Percentiles rank a stretch among this genome's conserved stretches.
Conservation (phyloP, 768 basidiomycete genomes). For the Suillus spraguei region DNA sequence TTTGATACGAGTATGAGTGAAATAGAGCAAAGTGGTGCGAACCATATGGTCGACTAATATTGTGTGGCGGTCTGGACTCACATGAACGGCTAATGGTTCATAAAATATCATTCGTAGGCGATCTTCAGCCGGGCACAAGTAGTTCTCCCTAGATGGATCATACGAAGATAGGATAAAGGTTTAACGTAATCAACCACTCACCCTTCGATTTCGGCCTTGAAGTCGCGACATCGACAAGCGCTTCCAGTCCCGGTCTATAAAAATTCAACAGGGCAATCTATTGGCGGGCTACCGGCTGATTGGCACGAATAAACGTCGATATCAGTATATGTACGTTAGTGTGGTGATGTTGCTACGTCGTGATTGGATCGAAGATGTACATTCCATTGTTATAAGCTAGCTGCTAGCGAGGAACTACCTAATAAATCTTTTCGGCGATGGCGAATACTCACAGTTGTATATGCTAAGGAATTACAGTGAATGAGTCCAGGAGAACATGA, state of each 20-base stretch:
- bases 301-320: neutral
- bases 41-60: neutral
- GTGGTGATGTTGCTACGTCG: neutral
- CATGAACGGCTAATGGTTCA: constrained; percentile 3
- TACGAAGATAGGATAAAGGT: constrained; percentile 6
- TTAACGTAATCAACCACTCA: neutral
- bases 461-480: neutral
- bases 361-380: neutral
- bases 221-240: neutral
- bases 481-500: neutral
- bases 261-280: neutral
- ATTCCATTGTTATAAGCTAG: neutral
- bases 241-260: neutral
- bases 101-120: neutral
- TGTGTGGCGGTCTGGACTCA: neutral
- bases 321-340: neutral
- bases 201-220: neutral
- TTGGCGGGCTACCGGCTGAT: neutral
- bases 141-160: neutral
- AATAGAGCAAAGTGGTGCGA: neutral
- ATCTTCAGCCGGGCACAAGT: constrained; percentile 1
- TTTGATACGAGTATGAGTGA: neutral
- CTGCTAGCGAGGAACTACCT: neutral
- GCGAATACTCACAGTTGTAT: neutral
- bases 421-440: neutral